These are phyloP conservation scores for Penicillium desertorum DNA, from an alignment of 495 filamentous ascomycete species.

Conservation along the genomic window DNA sequence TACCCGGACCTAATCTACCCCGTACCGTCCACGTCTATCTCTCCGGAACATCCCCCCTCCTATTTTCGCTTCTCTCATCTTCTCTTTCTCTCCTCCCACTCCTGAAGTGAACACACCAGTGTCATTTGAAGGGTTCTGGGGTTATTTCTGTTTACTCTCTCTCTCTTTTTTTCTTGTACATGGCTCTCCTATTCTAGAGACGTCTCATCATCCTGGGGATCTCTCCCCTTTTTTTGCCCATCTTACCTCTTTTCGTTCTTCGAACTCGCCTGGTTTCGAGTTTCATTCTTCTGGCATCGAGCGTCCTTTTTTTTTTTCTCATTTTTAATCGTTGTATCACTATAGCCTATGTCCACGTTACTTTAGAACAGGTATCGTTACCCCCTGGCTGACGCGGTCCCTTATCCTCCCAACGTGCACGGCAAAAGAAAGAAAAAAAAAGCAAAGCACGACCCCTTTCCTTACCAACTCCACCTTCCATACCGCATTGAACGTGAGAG, in stretches of 20 bases:
- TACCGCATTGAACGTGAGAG: slow-evolving; percentile 1
- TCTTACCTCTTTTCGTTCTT: slow-evolving; percentile 40
- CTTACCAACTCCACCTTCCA: slow-evolving; percentile 17
- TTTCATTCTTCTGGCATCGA: slow-evolving; percentile 39
- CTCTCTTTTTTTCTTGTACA: slow-evolving; percentile 36
- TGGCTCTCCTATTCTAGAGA: slow-evolving; percentile 39
- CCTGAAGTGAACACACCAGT: slow-evolving; percentile 6
- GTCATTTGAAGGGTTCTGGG: slow-evolving; percentile 30
- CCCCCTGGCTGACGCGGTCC: slow-evolving; percentile 33
- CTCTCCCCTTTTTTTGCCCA: slow-evolving; percentile 12
- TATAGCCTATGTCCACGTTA: slow-evolving; percentile 39
- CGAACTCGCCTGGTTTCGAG: slow-evolving; percentile 39
- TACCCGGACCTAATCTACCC: slow-evolving; percentile 9
- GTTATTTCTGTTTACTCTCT: slow-evolving; percentile 21
- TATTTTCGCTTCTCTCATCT: slow-evolving; percentile 19
- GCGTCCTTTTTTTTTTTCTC: slow-evolving; percentile 20
- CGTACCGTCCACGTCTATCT: slow-evolving; percentile 15
- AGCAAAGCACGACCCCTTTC: slow-evolving; percentile 18
- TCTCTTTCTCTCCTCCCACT: slow-evolving; percentile 15
- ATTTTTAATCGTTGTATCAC: slow-evolving; percentile 40
- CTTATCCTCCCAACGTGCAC: slow-evolving; percentile 16
- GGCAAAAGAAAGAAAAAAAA: slow-evolving; percentile 16
- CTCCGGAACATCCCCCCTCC: slow-evolving; percentile 18
- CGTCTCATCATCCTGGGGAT: slow-evolving; percentile 9
- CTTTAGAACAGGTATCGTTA: slow-evolving; percentile 41